Evolutionary conservation across 2,329 filamentous ascomycete genomes (phyloP), one percentile per base, ranked within the genome.

Genomic region (Ophiostoma ulmi): DNA sequence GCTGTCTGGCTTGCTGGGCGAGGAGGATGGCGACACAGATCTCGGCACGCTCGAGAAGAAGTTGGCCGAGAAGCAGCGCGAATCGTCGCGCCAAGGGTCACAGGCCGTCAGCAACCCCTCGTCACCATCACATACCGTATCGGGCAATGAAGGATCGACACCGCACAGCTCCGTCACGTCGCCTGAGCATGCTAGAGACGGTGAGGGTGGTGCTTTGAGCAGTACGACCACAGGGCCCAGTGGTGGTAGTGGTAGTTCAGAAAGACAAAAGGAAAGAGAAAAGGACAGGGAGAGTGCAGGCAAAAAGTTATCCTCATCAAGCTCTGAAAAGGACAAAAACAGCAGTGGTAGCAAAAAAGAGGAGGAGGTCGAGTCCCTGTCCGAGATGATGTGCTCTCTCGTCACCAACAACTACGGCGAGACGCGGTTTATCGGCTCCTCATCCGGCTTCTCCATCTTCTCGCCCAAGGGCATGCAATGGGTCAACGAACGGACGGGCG

Each of bases 401-500:
- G 94, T 99, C 39, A 98, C 94, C 1, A 98, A 97, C 78, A 93
- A 94, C 75, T 91, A 88, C 73, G 95, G 95, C 70, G 95, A 99
- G 82, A 97, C 94, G 8, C 87, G 95, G 80, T 99, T 97, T 78
- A 97, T 98, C 75, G 95, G 94, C 36, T 97, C 94, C 0, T 98
- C 94, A 0, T 99, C 95, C 2, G 95, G 95, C 3, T 98, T 98
- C 80, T 98, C 94, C 70, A 99, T 99, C 76, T 98, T 99, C 82
- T 98, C 94, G 0, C 95, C 94, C 17, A 97, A 97, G 79, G 95
- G 95, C 64, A 97, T 99, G 70, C 91, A 97, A 79, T 99, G 95
- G 95, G 94, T 99, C 69, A 98, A 97, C 76, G 90, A 95, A 75
- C 97, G 96, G 83, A 98, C 94, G 1, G 95, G 95, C n/a, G 95